Evolutionary conservation across 2,329 filamentous ascomycete genomes (phyloP).

Genomic region (Exserohilum turcica): DNA sequence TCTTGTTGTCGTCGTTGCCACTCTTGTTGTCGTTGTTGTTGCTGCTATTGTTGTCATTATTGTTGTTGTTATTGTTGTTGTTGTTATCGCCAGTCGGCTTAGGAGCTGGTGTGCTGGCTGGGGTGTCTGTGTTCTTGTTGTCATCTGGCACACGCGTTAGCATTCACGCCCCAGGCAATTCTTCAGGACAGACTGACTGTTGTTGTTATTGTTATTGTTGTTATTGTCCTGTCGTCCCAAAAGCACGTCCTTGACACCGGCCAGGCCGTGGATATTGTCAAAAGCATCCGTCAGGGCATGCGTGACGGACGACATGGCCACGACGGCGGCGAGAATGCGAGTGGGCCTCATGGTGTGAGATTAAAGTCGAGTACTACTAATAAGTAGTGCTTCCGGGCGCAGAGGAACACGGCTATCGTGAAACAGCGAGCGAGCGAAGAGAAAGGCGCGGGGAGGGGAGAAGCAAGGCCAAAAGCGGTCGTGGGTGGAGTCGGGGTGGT

Average conservation of each 20-base stretch:
- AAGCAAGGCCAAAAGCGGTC: slow-evolving; percentile 8
- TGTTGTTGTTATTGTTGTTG: slow-evolving; percentile 1
- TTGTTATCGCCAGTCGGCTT: slow-evolving; percentile 18
- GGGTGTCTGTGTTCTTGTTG: slow-evolving; percentile 17
- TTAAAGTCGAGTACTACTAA: neutral
- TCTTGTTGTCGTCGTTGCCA: neutral
- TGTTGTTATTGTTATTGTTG: no score
- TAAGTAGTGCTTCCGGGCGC: neutral
- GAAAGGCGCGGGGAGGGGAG: neutral
- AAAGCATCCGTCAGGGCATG: slow-evolving; percentile 43
- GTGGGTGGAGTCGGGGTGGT: slow-evolving; percentile 30
- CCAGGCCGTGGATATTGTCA: slow-evolving; percentile 37
- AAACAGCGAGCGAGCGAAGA: slow-evolving; percentile 20
- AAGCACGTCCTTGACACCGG: slow-evolving; percentile 35
- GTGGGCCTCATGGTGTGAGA: slow-evolving; percentile 43
- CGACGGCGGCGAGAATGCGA: slow-evolving; percentile 45
- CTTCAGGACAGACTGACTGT: no score
- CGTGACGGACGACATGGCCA: slow-evolving; percentile 46
- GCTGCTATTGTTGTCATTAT: neutral
- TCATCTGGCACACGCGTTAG: slow-evolving; percentile 5
- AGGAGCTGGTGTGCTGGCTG: slow-evolving; percentile 17
- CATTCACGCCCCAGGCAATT: neutral
- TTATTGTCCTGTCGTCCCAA: slow-evolving; percentile 42
- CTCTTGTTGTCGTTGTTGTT: neutral
- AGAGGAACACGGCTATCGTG: slow-evolving; percentile 7